These are phyloP conservation scores for Picochlorum sp. DNA, from an alignment of 139 green algal species.

Conservation along the genomic window DNA sequence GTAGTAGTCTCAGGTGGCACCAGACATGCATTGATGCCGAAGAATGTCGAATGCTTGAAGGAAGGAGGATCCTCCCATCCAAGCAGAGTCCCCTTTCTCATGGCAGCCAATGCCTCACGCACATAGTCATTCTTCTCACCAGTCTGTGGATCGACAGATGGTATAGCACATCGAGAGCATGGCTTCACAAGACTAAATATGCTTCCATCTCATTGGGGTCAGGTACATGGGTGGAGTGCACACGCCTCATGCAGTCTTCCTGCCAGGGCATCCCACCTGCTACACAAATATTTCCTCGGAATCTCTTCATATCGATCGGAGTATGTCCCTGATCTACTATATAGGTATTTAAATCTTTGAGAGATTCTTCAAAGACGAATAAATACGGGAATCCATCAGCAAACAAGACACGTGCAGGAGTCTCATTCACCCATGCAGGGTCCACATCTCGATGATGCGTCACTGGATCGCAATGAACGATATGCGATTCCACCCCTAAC, in stretches of 20 bases:
- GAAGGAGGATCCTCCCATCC: conserved; percentile 17
- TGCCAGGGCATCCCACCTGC: conserved; percentile 26
- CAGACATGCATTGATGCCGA: conserved; percentile 18
- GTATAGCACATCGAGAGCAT: conserved; percentile 55
- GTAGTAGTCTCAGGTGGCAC: neutral
- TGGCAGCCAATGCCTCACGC: conserved; percentile 31
- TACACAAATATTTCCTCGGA: conserved; percentile 69
- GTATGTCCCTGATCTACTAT: neutral
- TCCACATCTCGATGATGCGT: too few species aligned
- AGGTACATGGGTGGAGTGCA: conserved; percentile 11
- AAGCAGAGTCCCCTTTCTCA: conserved; percentile 33
- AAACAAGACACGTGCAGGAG: conserved; percentile 31
- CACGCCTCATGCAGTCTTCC: conserved; percentile 49
- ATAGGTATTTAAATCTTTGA: conserved; percentile 44
- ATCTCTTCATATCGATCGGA: conserved; percentile 59
- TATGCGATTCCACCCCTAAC: too few species aligned
- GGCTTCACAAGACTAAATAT: conserved; percentile 57
- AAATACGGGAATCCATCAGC: conserved; percentile 58
- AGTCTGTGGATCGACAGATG: conserved; percentile 62
- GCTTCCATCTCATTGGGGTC: neutral
- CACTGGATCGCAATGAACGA: too few species aligned
- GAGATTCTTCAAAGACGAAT: conserved; percentile 40
- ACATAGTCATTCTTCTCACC: conserved; percentile 48
- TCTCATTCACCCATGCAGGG: too few species aligned
- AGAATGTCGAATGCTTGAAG: conserved; percentile 37